Base-by-base conservation (phyloP, 2,329 filamentous ascomycete genomes). In the Alternaria dauci region DNA sequence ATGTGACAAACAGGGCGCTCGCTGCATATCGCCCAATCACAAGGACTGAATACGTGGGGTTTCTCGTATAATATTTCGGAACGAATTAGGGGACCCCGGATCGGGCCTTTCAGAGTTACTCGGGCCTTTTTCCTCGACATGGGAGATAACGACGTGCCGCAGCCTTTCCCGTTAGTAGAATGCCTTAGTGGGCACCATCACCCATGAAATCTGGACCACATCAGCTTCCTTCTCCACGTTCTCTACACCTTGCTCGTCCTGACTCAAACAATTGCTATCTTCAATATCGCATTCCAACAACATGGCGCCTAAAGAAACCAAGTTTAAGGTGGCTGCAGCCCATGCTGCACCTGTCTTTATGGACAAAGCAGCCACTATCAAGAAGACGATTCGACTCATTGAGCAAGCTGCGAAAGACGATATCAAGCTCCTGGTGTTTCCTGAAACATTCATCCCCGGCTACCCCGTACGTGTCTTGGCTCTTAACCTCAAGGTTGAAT, bases 301-400 rank as follows among this genome's bases (percentile, higher is more conserved):
- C 18, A 72, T 72, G 68, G 59, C 66, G 41, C 52, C 65, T 7
- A 71, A 69, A 55, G 52, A 62, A 32, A 68, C 65, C 30, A 77
- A 76, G 52, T 71, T 78, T 68, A 76, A 70, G 50, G 76, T 71
- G 32, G 77, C 75, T n/a, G 76, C 77, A 2, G 76, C 72, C 9
- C 77, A 79, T 48, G 76, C 75, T 2, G 74, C 76, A 9, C 76
- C 77, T 11, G 71, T 77, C 11, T 79, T 72, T 61, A 79, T 79
- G 77, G 62, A 79, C 68, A 79, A 78, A 57, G 65, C 60, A 1
- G 74, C 72, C 4, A 78, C 76, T 2, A 74, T 73, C 44, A 67
- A 65, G 46, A 78, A 78, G 53, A 74, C 74, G 16, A 52, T 78
- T 16, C 43, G 55, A 8, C 63, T 79, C 39, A 76, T 79, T 41